A percentile compares a stretch with the other conserved stretches of the same genome.
Evolutionary conservation across 2,329 filamentous ascomycete species (phyloP).

Genomic region (Bipolaris cookei): DNA sequence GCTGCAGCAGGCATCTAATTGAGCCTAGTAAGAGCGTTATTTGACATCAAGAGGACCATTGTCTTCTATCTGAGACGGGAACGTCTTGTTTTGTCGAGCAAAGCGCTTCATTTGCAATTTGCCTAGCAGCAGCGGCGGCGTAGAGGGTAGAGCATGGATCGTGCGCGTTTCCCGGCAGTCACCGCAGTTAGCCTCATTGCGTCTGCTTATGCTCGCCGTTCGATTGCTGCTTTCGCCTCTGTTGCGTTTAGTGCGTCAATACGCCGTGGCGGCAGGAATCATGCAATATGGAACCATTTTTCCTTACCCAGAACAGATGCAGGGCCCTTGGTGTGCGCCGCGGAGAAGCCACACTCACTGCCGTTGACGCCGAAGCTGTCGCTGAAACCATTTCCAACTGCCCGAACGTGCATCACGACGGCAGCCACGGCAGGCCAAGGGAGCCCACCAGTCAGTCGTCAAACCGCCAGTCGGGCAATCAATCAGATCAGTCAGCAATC

Average conservation of each 20-base stretch:
- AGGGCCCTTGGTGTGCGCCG: neutral
- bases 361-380: neutral
- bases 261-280: constrained; percentile 4
- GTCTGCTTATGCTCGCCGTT: no score
- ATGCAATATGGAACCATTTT: neutral
- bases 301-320: neutral
- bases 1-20: constrained; percentile 16
- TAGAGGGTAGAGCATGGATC: neutral
- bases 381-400: constrained; percentile 11
- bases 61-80: constrained; percentile 31
- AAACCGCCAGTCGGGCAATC: no score
- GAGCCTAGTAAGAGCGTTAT: constrained; percentile 25
- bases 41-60: constrained; percentile 14
- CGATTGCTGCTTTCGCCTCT: constrained; percentile 1
- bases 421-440: neutral
- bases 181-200: constrained; percentile 5
- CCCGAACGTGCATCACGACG: constrained; percentile 11
- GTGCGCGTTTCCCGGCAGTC: constrained; percentile 3
- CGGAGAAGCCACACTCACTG: no score
- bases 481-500: no score
- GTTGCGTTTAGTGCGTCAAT: constrained; percentile 8
- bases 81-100: constrained; percentile 21
- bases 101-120: constrained; percentile 13
- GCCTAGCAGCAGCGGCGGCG: neutral
- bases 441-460: no score